Percentiles rank a stretch among this genome's conserved stretches.
Conservation (phyloP, 106 monocot species). For the Alisma plantagoaquatica region DNA sequence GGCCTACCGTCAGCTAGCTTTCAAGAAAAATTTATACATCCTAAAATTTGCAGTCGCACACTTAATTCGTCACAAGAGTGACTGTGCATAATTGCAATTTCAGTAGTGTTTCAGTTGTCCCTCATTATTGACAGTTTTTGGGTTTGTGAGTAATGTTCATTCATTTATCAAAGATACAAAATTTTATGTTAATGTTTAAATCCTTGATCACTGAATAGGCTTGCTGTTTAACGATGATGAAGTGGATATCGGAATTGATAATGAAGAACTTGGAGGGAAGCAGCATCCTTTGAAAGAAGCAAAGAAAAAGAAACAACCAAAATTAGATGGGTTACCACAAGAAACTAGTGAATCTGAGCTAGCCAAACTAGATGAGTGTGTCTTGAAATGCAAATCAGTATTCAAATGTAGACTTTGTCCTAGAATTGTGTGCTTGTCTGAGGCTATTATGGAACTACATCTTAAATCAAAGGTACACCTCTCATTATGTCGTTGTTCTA, state of each 20-base stretch:
- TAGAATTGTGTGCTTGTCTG: slow-evolving; percentile 54
- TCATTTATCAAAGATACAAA: too few relatives aligned
- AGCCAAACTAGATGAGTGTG: slow-evolving; percentile 22
- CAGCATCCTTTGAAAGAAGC: slow-evolving; percentile 2
- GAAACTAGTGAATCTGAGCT: slow-evolving; percentile 9
- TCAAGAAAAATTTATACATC: too few relatives aligned
- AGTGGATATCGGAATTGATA: not conserved
- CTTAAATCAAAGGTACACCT: slow-evolving; percentile 82
- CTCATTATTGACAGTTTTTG: not conserved
- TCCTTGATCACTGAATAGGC: too few relatives aligned
- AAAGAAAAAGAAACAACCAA: slow-evolving; percentile 2
- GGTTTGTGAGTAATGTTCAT: too few relatives aligned
- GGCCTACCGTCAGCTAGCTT: too few relatives aligned
- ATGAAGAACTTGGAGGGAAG: slow-evolving; percentile 8
- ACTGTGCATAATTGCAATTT: not conserved
- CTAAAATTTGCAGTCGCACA: too few relatives aligned
- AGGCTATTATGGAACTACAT: slow-evolving; percentile 42
- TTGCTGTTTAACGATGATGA: slow-evolving; percentile 6
- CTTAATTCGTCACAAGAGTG: too few relatives aligned
- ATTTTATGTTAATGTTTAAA: not conserved
- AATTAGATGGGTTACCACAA: slow-evolving; percentile 1
- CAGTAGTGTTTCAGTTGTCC: not conserved
- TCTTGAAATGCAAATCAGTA: slow-evolving; percentile 56
- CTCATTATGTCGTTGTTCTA: too few relatives aligned
- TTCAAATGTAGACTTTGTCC: slow-evolving; percentile 82